These are phyloP conservation scores for Trichomonascaceae sp. DNA, from an alignment of 1,139 yeast species.

Conservation along the genomic window DNA sequence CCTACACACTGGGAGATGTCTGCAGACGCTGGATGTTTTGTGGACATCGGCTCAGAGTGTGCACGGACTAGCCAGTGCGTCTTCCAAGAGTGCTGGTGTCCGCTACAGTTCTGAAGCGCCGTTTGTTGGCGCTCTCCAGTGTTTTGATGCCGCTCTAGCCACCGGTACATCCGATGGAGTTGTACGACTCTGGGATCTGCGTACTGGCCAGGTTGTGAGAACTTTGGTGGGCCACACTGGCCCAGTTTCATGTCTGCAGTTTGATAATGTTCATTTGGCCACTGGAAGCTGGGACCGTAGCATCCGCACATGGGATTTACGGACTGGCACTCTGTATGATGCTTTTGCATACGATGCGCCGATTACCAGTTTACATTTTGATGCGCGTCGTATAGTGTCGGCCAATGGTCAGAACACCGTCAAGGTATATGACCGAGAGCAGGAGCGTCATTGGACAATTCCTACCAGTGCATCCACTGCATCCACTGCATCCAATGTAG, in stretches of 20 bases:
- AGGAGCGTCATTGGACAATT: slow-evolving; percentile 36
- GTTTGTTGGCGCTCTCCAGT: slow-evolving; percentile 47
- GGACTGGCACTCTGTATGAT: slow-evolving; percentile 50
- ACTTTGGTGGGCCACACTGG: slow-evolving; percentile 59
- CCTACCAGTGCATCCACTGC: slow-evolving; percentile 15
- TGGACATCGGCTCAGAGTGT: slow-evolving; percentile 37
- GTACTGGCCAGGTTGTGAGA: slow-evolving; percentile 56
- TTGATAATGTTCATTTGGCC: slow-evolving; percentile 48
- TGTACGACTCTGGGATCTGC: slow-evolving; percentile 63
- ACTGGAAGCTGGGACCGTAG: slow-evolving; percentile 57
- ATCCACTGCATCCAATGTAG: neutral
- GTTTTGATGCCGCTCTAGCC: slow-evolving; percentile 59
- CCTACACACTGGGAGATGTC: slow-evolving; percentile 39
- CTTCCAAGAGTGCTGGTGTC: slow-evolving; percentile 1
- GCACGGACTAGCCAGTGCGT: slow-evolving; percentile 1
- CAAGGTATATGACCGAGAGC: slow-evolving; percentile 43
- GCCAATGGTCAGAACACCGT: slow-evolving; percentile 37
- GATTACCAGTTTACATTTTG: slow-evolving; percentile 42
- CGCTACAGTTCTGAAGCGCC: slow-evolving; percentile 11
- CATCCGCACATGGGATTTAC: slow-evolving; percentile 57
- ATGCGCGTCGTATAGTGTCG: slow-evolving; percentile 38
- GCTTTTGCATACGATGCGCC: slow-evolving; percentile 45
- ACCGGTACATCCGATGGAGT: slow-evolving; percentile 68
- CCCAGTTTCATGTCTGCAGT: slow-evolving; percentile 54
- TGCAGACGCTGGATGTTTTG: slow-evolving; percentile 47